Conservation (phyloP, 1,284 basidiomycete genomes). For the Entoloma clypeatum region DNA sequence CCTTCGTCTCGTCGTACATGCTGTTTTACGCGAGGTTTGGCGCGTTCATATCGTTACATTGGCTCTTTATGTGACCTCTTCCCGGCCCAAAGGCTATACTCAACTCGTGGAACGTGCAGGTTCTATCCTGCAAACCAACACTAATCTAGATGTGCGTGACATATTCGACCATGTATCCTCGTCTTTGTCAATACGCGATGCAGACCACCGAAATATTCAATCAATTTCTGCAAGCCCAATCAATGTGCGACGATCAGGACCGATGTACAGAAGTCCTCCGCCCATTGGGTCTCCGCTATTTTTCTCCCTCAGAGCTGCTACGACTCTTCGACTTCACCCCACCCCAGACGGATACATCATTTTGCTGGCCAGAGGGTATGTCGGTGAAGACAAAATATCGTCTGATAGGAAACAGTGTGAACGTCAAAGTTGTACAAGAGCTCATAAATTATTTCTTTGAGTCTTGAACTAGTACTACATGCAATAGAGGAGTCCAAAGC, state of each 20-base stretch:
- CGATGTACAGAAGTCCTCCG: conserved; percentile 52
- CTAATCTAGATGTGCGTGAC: conserved; percentile 52
- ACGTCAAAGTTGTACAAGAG: conserved; percentile 61
- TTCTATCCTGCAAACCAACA: conserved; percentile 69
- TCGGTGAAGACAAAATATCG: conserved; percentile 67
- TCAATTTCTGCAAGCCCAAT: conserved; percentile 47
- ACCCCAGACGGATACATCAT: conserved; percentile 24
- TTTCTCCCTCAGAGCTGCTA: conserved; percentile 66
- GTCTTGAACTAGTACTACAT: conserved; percentile 12
- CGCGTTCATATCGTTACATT: neutral
- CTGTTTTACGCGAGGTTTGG: conserved; percentile 72
- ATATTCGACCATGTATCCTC: conserved; percentile 6
- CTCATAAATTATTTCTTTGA: conserved; percentile 53
- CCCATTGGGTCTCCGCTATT: conserved; percentile 63
- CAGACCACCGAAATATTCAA: conserved; percentile 65
- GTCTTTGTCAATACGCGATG: neutral
- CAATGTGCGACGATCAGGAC: conserved; percentile 30
- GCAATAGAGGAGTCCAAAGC: conserved; percentile 1
- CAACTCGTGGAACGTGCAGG: conserved; percentile 71
- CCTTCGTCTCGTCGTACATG: conserved; percentile 62
- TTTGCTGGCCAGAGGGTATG: conserved; percentile 57
- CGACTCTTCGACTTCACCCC: conserved; percentile 60
- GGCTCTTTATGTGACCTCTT: neutral
- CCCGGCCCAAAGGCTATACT: conserved; percentile 54
- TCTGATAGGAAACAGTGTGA: conserved; percentile 77